A percentile compares a stretch with the other conserved stretches of the same genome.
These are phyloP conservation scores for Ceratocystis colombiana DNA, from an alignment of 2,329 filamentous ascomycete genomes.

Conservation along the genomic window DNA sequence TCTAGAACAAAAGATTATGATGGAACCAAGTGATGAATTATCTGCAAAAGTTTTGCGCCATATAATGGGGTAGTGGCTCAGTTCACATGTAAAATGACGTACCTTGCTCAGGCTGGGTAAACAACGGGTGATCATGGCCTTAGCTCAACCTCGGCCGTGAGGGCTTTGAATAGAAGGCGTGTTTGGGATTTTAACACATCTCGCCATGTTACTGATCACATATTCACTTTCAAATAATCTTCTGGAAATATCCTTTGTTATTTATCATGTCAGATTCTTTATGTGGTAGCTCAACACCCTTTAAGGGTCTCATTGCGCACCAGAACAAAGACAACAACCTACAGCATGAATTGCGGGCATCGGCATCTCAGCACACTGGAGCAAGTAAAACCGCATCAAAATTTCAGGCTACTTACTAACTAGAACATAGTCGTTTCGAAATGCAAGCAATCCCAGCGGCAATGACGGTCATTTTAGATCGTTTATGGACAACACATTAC, in stretches of 20 bases:
- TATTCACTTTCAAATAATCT: not conserved
- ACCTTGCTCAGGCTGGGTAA: constrained; percentile 4
- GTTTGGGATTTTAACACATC: not conserved
- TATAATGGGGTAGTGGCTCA: not conserved
- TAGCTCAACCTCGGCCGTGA: constrained; percentile 1
- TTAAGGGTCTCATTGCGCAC: constrained; percentile 38
- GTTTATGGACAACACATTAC: constrained; percentile 7
- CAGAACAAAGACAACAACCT: constrained; percentile 36
- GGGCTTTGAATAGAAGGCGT: not conserved
- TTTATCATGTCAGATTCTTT: constrained; percentile 36
- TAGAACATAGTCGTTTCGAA: constrained; percentile 11
- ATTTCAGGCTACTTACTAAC: not conserved
- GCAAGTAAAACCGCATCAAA: not conserved
- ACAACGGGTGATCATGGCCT: constrained; percentile 7
- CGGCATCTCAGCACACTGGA: not conserved
- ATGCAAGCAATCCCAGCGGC: not conserved
- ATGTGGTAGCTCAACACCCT: constrained; percentile 37
- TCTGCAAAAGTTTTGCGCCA: not conserved
- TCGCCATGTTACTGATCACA: not conserved
- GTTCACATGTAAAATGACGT: constrained; percentile 11
- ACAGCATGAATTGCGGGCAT: constrained; percentile 28
- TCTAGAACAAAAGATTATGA: not conserved
- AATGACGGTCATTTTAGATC: not conserved
- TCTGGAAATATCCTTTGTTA: not conserved
- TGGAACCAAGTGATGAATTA: not conserved